Percentiles rank a stretch among this genome's conserved stretches.
These are phyloP conservation scores for Candida morakotiae DNA, from an alignment of 805 yeast species.

Conservation along the genomic window DNA sequence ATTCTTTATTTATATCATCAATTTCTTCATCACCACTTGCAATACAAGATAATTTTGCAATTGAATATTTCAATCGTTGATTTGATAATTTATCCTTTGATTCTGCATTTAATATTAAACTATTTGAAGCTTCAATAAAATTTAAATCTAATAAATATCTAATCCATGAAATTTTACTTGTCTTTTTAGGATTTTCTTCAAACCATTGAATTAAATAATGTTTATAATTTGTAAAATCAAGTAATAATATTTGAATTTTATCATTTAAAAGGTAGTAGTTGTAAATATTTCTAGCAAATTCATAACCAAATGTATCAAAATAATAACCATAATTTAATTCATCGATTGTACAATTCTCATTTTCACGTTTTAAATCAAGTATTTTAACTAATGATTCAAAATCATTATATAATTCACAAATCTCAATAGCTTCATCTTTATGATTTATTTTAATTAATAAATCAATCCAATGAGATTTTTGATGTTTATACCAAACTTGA, in stretches of 20 bases:
- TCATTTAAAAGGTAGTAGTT: constrained; percentile 51
- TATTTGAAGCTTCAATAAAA: constrained; percentile 46
- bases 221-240: constrained; percentile 52
- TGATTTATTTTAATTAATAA: constrained; percentile 49
- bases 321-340: constrained; percentile 40
- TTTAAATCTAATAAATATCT: constrained; percentile 51
- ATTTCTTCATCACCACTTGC: constrained; percentile 34
- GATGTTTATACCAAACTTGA: constrained; percentile 27
- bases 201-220: constrained; percentile 51
- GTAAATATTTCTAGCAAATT: constrained; percentile 65
- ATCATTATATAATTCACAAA: constrained; percentile 67
- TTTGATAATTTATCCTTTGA: constrained; percentile 40
- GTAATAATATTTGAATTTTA: constrained; percentile 50
- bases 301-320: constrained; percentile 60
- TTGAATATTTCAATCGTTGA: constrained; percentile 55
- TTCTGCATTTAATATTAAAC: constrained; percentile 40
- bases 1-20: constrained; percentile 45
- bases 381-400: constrained; percentile 57
- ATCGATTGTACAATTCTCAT: constrained; percentile 13
- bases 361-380: constrained; percentile 29
- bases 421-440: constrained; percentile 49
- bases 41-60: constrained; percentile 66
- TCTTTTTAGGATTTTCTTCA: constrained; percentile 32
- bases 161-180: constrained; percentile 69
- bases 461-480: constrained; percentile 52